Conservation (phyloP, 345 rosid species). For the Populus nigra region DNA sequence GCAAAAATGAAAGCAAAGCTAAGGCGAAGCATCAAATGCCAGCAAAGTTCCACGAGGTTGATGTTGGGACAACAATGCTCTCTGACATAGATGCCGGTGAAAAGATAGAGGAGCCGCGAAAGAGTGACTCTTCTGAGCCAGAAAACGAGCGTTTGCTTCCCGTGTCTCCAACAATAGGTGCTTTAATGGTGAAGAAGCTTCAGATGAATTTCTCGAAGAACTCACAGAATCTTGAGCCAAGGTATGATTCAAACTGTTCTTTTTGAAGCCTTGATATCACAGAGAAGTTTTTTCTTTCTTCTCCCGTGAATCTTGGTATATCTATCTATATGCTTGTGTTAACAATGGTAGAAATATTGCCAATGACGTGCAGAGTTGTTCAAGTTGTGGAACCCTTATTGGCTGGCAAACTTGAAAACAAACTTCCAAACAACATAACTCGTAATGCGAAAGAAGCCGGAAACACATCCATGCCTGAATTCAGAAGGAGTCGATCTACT, state of each 20-base stretch:
- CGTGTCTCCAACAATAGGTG: conserved; percentile 38
- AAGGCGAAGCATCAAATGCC: conserved; percentile 65
- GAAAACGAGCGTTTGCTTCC: conserved; percentile 52
- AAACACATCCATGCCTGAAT: conserved; percentile 44
- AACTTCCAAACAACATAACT: conserved; percentile 30
- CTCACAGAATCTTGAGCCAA: conserved; percentile 56
- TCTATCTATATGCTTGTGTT: background rate
- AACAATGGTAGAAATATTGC: background rate
- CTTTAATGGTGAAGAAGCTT: conserved; percentile 46
- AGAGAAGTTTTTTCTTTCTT: background rate
- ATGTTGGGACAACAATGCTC: conserved; percentile 43
- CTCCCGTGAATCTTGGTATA: background rate
- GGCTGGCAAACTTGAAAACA: conserved; percentile 46
- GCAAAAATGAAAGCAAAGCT: conserved; percentile 55
- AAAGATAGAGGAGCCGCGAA: conserved; percentile 55
- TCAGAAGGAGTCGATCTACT: conserved; percentile 70
- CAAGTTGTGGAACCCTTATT: conserved; percentile 43
- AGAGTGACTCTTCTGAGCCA: conserved; percentile 66
- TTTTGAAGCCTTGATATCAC: background rate
- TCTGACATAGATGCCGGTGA: conserved; percentile 45
- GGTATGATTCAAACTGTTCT: conserved; percentile 36
- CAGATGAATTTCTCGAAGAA: conserved; percentile 49
- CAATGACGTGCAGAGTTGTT: conserved; percentile 36
- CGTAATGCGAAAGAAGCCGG: conserved; percentile 48
- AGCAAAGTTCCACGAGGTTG: conserved; percentile 49